Percentiles rank a stretch among this genome's conserved stretches.
These are phyloP conservation scores for Phytopythium mirpurense DNA, from an alignment of 352 stramenopile species.

Conservation along the genomic window DNA sequence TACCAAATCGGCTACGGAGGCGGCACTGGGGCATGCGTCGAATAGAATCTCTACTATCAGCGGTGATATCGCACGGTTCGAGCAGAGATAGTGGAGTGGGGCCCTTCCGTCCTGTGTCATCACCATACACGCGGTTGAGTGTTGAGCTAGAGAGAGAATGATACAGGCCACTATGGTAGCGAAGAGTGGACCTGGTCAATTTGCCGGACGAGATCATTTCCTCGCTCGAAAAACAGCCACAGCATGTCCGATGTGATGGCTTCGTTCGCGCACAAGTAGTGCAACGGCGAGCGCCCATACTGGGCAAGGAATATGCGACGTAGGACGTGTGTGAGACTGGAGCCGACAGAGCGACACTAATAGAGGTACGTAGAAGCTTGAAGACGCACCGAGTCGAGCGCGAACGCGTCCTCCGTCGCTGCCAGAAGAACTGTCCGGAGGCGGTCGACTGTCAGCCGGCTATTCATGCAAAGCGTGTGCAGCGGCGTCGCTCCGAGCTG, in stretches of 20 bases:
- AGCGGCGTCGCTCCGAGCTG: constrained; percentile 56
- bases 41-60: constrained; percentile 65
- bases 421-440: constrained; percentile 39
- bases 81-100: constrained; percentile 58
- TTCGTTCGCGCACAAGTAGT: constrained; percentile 69
- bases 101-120: constrained; percentile 40
- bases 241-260: constrained; percentile 47
- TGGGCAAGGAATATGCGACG: constrained; percentile 3
- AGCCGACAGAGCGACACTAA: too few species aligned
- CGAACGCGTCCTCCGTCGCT: constrained; percentile 34
- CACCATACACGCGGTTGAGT: background rate
- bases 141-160: background rate
- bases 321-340: background rate
- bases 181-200: constrained; percentile 32
- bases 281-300: constrained; percentile 53
- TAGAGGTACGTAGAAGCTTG: too few species aligned
- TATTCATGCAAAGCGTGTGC: constrained; percentile 67
- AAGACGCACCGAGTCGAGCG: constrained; percentile 38
- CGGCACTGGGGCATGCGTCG: constrained; percentile 54
- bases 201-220: constrained; percentile 41
- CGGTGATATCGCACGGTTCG: constrained; percentile 39
- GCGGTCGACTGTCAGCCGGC: constrained; percentile 24
- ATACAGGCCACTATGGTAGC: too few species aligned
- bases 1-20: constrained; percentile 49
- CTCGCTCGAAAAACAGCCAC: constrained; percentile 70